Percentiles rank a stretch among this genome's conserved stretches.
Evolutionary conservation across 225 moss, liverwort and hornwort species (phyloP).

Genomic region (Thuidium tamariscinum): DNA sequence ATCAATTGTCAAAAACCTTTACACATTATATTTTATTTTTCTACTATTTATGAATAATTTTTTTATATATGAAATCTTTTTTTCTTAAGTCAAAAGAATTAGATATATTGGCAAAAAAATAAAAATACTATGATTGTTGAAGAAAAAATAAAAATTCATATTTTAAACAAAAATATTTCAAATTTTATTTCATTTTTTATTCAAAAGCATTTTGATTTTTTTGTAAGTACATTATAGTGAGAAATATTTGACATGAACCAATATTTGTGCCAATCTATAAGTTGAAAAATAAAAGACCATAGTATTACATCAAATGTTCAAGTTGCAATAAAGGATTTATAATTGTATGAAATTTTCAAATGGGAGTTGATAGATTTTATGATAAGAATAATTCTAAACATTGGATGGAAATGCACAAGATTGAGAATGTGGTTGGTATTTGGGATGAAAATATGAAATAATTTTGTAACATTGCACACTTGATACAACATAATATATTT

Average conservation of each 20-base stretch:
- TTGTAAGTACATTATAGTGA: rapidly evolving
- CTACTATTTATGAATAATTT: neutral
- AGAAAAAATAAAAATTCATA: neutral
- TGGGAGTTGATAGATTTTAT: rapidly evolving
- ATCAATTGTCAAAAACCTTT: neutral
- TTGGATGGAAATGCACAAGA: neutral
- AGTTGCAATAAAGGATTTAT: too few species aligned
- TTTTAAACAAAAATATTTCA: neutral
- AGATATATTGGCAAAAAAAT: neutral
- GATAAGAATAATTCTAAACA: neutral
- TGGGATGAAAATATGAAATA: too few species aligned
- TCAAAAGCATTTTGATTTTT: too few species aligned
- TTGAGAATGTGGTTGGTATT: rapidly evolving
- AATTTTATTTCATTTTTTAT: too few species aligned
- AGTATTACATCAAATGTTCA: neutral
- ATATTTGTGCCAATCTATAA: neutral
- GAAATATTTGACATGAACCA: neutral
- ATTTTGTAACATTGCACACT: neutral
- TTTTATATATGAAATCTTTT: neutral
- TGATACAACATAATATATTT: neutral
- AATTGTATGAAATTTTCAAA: neutral
- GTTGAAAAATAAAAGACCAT: rapidly evolving
- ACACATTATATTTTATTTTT: neutral
- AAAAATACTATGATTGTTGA: neutral
- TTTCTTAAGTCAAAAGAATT: neutral